Conservation (phyloP, 495 filamentous ascomycete genomes). For the Achaetomiella virescens region DNA sequence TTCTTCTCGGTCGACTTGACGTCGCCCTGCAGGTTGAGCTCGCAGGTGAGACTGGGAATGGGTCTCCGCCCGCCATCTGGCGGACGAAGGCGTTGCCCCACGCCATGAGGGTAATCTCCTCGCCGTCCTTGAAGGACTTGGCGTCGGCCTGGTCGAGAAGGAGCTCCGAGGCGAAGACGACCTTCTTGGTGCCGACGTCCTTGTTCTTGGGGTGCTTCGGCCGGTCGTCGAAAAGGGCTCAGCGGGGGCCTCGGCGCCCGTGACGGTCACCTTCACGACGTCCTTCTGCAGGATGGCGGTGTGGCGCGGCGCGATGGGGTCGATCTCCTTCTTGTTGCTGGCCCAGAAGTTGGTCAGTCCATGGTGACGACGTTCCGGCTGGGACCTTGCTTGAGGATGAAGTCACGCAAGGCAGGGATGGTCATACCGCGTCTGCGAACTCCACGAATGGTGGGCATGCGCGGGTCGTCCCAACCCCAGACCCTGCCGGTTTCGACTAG, state of each 20-base stretch:
- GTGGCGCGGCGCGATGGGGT: slow-evolving; percentile 79
- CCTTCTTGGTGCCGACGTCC: slow-evolving; percentile 76
- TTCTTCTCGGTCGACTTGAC: slow-evolving; percentile 94
- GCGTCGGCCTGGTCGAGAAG: slow-evolving; percentile 84
- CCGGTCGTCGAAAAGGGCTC: slow-evolving; percentile 64
- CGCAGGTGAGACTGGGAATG: slow-evolving; percentile 65
- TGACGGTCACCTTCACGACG: slow-evolving; percentile 60
- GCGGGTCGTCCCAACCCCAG: slow-evolving; percentile 90
- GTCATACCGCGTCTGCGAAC: slow-evolving; percentile 88
- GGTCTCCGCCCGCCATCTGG: slow-evolving; percentile 47
- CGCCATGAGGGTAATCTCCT: slow-evolving; percentile 92
- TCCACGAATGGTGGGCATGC: slow-evolving; percentile 91
- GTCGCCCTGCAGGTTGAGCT: slow-evolving; percentile 81
- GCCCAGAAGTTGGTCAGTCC: slow-evolving; percentile 90
- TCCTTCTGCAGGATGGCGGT: slow-evolving; percentile 68
- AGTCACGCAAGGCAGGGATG: slow-evolving; percentile 78
- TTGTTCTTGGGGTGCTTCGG: slow-evolving; percentile 84
- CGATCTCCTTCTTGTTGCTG: slow-evolving; percentile 91
- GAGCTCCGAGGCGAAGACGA: slow-evolving; percentile 63
- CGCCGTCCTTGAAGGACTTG: slow-evolving; percentile 69
- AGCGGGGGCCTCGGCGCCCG: slow-evolving; percentile 55
- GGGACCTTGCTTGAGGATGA: slow-evolving; percentile 89
- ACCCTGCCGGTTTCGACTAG: slow-evolving; percentile 81
- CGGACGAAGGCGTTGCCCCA: slow-evolving; percentile 89
- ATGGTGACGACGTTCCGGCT: slow-evolving; percentile 82